These are phyloP conservation scores for Paracorniculantispora psalliotae DNA, from an alignment of 2,329 filamentous ascomycete genomes.

Conservation along the genomic window DNA sequence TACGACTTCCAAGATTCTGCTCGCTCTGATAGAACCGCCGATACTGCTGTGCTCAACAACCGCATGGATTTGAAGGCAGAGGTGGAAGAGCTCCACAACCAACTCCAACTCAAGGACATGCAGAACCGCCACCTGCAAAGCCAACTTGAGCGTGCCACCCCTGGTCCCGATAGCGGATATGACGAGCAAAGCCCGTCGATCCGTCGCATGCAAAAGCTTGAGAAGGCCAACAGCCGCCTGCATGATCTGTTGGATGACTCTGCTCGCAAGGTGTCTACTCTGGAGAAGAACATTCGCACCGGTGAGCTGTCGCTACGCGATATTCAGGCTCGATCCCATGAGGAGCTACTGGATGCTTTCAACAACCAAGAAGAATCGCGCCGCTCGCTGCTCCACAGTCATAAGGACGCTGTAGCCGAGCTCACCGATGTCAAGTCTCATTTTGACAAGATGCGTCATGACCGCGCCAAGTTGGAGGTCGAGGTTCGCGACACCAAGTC, in stretches of 20 bases:
- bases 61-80: constrained; percentile 88
- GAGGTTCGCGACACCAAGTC: constrained; percentile 80
- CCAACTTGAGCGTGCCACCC: constrained; percentile 68
- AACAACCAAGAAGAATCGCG: constrained; percentile 90
- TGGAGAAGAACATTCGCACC: constrained; percentile 81
- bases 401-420: constrained; percentile 81
- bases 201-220: constrained; percentile 81
- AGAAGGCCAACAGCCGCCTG: constrained; percentile 83
- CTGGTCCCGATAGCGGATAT: constrained; percentile 53
- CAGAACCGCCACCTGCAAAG: constrained; percentile 88
- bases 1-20: constrained; percentile 65
- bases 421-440: constrained; percentile 81
- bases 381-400: constrained; percentile 71
- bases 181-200: constrained; percentile 78
- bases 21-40: constrained; percentile 75
- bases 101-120: constrained; percentile 91
- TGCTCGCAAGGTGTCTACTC: constrained; percentile 79
- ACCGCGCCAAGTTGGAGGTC: constrained; percentile 73
- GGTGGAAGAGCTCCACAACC: constrained; percentile 87
- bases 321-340: constrained; percentile 87
- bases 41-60: constrained; percentile 78
- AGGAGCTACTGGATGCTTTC: constrained; percentile 87
- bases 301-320: constrained; percentile 87
- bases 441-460: constrained; percentile 81
- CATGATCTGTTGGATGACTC: constrained; percentile 96